phyloP scores from a whole-genome alignment of 2,329 filamentous ascomycete species.

The Aspergillus felis region DNA sequence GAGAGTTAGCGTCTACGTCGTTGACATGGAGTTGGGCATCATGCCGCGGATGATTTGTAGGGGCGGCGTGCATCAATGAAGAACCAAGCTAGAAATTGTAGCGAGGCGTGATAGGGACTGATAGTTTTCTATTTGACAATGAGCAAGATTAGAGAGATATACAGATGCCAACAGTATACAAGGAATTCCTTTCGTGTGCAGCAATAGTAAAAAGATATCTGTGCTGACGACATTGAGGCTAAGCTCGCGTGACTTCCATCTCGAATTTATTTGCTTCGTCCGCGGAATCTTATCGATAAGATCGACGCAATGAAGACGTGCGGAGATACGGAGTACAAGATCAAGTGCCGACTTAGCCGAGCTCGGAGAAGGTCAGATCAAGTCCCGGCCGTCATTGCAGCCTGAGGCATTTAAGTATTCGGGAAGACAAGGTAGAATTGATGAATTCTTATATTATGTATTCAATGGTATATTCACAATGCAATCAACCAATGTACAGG shows the following conservation, averaged over 20 bases:
- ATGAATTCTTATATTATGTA: neutral
- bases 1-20: neutral
- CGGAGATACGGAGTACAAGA: neutral
- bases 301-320: neutral
- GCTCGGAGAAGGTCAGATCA: neutral
- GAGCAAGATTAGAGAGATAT: neutral
- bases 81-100: neutral
- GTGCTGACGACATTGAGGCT: neutral
- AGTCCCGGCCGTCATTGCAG: neutral
- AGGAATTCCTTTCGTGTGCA: neutral
- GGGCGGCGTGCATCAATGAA: neutral
- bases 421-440: neutral
- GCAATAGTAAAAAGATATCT: neutral
- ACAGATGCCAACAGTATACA: neutral
- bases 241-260: neutral
- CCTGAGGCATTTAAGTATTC: neutral
- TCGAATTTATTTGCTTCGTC: neutral
- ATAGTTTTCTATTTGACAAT: neutral
- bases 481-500: neutral
- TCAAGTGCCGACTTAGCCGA: neutral
- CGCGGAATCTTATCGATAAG: neutral
- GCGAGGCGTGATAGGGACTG: neutral
- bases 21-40: neutral
- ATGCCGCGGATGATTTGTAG: neutral
- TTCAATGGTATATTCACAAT: neutral